phyloP scores from a whole-genome alignment of 306 rosid species.

The Mimosa pudica region DNA sequence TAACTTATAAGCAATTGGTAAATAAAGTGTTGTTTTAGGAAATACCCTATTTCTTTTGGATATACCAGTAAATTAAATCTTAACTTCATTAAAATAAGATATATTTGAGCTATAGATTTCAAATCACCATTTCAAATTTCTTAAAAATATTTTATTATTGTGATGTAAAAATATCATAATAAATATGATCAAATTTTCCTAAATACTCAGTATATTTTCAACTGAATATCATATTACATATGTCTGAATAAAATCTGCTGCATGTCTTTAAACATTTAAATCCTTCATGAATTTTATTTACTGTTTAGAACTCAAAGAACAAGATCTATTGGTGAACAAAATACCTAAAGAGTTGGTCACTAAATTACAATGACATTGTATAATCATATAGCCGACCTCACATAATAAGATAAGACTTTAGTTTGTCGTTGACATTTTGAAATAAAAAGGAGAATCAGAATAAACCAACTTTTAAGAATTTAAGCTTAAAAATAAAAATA shows the following conservation, averaged over 20 bases:
- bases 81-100: neutral
- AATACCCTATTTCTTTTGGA: no score
- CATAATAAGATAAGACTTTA: no score
- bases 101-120: neutral
- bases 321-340: no score
- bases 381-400: no score
- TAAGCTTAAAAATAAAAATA: neutral
- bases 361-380: no score
- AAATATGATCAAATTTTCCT: neutral
- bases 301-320: neutral
- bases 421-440: neutral
- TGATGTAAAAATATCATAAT: neutral
- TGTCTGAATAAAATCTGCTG: neutral
- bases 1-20: neutral
- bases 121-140: neutral
- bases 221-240: neutral
- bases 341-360: no score
- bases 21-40: neutral
- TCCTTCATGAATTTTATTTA: neutral
- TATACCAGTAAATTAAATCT: neutral
- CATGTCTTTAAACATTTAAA: neutral
- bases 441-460: neutral
- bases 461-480: neutral
- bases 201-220: neutral
- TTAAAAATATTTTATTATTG: neutral